phyloP scores from a whole-genome alignment of 129 eudicot species.

The Ambrosia trifida region DNA sequence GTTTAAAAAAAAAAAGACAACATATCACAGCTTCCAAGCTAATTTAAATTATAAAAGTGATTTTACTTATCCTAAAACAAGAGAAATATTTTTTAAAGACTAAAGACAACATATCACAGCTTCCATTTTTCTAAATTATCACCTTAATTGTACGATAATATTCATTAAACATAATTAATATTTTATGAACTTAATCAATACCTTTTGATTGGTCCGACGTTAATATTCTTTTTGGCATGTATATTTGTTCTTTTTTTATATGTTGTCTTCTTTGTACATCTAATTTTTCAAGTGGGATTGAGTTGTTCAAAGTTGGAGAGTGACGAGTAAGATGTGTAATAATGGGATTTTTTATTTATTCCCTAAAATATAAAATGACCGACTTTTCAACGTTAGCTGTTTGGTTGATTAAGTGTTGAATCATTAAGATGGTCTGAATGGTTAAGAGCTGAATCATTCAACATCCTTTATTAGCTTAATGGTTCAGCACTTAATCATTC shows the following conservation, averaged over 20 bases:
- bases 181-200: neutral
- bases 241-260: neutral
- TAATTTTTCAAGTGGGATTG: conserved; percentile 9
- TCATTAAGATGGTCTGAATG: too few species aligned
- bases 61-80: too few species aligned
- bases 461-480: too few species aligned
- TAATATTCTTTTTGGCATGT: conserved; percentile 1
- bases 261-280: neutral
- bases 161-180: neutral
- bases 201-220: conserved; percentile 5
- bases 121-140: conserved; percentile 4
- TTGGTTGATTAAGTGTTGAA: too few species aligned
- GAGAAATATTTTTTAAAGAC: too few species aligned
- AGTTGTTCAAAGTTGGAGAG: conserved; percentile 13
- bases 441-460: too few species aligned
- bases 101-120: conserved; percentile 1
- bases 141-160: neutral
- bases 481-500: too few species aligned
- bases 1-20: too few species aligned
- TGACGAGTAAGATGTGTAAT: neutral
- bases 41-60: too few species aligned
- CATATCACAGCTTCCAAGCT: too few species aligned
- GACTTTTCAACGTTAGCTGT: conserved; percentile 15
- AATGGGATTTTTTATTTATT: neutral
- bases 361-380: neutral